These are phyloP conservation scores for Helotiales sp. DNA, from an alignment of 2,329 filamentous ascomycete species.

Conservation along the genomic window DNA sequence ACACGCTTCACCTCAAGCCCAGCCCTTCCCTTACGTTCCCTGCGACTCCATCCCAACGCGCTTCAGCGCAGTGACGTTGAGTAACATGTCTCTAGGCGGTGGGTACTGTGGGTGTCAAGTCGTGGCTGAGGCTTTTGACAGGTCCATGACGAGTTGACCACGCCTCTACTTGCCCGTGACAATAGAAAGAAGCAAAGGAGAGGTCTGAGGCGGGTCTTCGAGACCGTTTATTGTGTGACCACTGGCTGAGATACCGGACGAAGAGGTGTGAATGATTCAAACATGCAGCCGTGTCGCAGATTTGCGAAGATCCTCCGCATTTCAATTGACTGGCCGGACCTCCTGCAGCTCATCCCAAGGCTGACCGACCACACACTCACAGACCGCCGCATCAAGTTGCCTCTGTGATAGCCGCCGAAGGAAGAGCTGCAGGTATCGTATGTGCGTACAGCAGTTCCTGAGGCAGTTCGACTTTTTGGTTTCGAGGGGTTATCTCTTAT, in stretches of 20 bases:
- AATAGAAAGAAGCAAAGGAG: neutral
- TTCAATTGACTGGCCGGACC: neutral
- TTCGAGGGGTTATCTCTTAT: neutral
- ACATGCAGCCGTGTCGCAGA: constrained; percentile 7
- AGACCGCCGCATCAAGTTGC: constrained; percentile 5
- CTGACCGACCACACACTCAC: neutral
- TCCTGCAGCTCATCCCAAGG: constrained; percentile 8
- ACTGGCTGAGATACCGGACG: neutral
- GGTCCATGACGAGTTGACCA: neutral
- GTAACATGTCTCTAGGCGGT: neutral
- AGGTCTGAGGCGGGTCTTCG: neutral
- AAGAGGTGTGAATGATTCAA: neutral
- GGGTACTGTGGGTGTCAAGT: neutral
- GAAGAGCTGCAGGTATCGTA: neutral
- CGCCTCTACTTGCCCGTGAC: neutral
- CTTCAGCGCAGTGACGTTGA: constrained; percentile 12
- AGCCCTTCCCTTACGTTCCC: neutral
- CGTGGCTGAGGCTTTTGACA: neutral
- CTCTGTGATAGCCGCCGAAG: neutral
- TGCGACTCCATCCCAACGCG: neutral
- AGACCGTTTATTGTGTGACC: constrained; percentile 9
- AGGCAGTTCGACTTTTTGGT: neutral
- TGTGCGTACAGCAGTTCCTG: neutral
- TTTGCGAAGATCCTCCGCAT: constrained; percentile 13
- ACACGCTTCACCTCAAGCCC: constrained; percentile 1